Evolutionary conservation across 106 monocot species (phyloP), one percentile per base, ranked within the genome.

Genomic region (Dendrobium nobile): DNA sequence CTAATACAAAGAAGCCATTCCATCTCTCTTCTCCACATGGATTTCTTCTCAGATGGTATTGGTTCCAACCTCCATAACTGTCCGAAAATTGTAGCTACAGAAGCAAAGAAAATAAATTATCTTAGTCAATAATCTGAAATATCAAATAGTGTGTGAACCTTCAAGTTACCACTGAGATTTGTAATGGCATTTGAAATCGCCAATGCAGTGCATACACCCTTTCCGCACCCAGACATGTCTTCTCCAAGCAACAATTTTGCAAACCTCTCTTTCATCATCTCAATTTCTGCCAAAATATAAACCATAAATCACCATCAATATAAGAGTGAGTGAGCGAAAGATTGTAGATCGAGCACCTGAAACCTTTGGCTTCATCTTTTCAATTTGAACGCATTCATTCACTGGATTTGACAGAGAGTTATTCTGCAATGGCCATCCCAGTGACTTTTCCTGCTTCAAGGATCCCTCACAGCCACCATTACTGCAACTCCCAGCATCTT

Each of bases 221-320:
- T 92, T 51, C 97, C 97, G 67, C 87, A 88, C n/a, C 97, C 97
- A 16, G 97, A 97, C 97, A 97, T 97, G 78, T 97, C 97, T 87
- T 97, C 97, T 77, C 97, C 97, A 64, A 97, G 92, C 77, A 97
- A 76, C 79, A 97, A 65, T 65, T 97, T 97, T 22, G 97, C 84
- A 82, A 94, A 97, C 75, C 94, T 94, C 85, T 97, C 92, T 87
- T 91, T 97, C 97, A 97, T 97, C 94, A 97, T 88, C 67, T 97
- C 97, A 41, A 91, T 82, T 26, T 97, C 97, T 96, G 72, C 20
- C 44, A 10, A 24, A 77, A 28, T 47, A 42, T 70, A 4, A 16
- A 37, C 16, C 24, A 26, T 65, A 65, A 33, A 70, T 31, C 33
- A 31, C n/a, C n/a, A 70, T 9, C 11, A 15, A 15, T 31, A 31